Conservation (phyloP, 441 rosid genomes). For the Pelargonium australe region DNA sequence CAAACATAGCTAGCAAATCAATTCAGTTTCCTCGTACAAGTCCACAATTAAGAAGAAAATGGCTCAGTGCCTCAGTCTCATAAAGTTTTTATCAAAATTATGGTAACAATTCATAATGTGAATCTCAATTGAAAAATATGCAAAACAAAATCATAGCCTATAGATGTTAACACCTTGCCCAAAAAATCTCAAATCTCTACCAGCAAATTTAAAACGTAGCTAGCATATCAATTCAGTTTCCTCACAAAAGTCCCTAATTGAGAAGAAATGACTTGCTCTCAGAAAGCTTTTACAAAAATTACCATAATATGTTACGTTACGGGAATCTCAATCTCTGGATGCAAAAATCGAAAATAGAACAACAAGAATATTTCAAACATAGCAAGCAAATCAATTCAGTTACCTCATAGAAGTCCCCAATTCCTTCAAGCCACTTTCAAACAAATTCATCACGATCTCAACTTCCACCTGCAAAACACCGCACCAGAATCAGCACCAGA, state of each 20-base stretch:
- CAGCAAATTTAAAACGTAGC: background rate
- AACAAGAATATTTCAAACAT: background rate
- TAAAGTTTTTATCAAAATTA: background rate
- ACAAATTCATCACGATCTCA: conserved; percentile 50
- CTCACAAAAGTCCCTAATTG: too few relatives aligned
- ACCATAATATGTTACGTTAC: too few relatives aligned
- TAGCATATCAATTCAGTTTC: too few relatives aligned
- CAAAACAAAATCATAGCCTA: background rate
- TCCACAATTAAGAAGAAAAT: background rate
- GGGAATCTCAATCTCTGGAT: too few relatives aligned
- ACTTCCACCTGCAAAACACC: conserved; percentile 40
- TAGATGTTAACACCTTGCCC: background rate
- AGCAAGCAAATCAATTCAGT: background rate
- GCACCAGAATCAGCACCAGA: background rate
- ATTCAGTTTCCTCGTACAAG: too few relatives aligned
- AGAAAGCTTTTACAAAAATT: too few relatives aligned
- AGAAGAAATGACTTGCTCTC: too few relatives aligned
- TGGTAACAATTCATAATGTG: background rate
- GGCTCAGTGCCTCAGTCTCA: background rate
- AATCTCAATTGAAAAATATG: background rate
- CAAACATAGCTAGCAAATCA: too few relatives aligned
- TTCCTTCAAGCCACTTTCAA: conserved; percentile 43
- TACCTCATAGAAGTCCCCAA: conserved; percentile 31
- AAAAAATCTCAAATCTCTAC: background rate
- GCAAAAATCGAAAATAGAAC: background rate